Evolutionary conservation across 345 rosid genomes (phyloP), one percentile per base, ranked within the genome.

Genomic region (Clarkia xantiana): DNA sequence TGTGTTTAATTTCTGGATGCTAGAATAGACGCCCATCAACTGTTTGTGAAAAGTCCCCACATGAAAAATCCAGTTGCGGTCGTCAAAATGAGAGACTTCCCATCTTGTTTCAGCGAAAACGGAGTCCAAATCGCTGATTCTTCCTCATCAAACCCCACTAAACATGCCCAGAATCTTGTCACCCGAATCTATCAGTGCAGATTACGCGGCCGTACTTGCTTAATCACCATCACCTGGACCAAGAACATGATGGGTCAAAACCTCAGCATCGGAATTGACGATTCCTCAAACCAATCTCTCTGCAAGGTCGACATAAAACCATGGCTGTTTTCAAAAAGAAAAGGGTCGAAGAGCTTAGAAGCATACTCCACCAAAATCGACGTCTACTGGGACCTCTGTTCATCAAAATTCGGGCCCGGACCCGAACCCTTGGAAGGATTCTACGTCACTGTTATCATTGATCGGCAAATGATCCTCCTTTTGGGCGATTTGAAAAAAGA

Each of bases 181-280:
- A 62, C 88, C 55, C 77, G 94, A 48, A 66, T 83, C 49, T 90
- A 82, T 61, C 88, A 77, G 63, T 73, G 86, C 59, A 73, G 80
- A 48, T 72, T 86, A 49, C 62, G 81, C 14, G 81, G 79, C 52
- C 74, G 76, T 45, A 69, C 62, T 50, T 85, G 94, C 59, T 62
- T 81, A 67, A 80, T 90, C 67, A 82, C 88, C 0, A 62, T 90
- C 23, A 57, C 82, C 13, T 90, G 95, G 97, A 85, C 79, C 62
- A 90, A 79, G 71, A 81, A 64, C 75, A 69, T 90, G 70, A 80
- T 85, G 95, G 97, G 97, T 70, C 97, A 85, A 46, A 82, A 90
- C 44, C 65, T 85, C 3, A 76, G 84, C 47, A 57, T 90, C 1
- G 82, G 77, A 44, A 73, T 90, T 51, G 84, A 85, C 53, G 94